Evolutionary conservation across 129 eudicot genomes (phyloP).

Genomic region (Mikania micrantha): DNA sequence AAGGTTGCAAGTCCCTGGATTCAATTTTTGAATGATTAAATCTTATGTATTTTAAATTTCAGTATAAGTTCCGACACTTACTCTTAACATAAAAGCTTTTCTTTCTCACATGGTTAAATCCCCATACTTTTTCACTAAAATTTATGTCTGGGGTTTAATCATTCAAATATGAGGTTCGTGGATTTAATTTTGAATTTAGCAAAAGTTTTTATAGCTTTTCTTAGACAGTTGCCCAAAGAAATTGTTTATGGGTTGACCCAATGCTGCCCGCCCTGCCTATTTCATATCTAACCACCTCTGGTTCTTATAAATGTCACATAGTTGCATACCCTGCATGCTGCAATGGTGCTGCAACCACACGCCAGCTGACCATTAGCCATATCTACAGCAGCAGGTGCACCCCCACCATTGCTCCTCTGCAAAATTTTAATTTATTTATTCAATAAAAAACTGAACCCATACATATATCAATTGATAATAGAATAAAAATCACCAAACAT

Average conservation of each 20-base stretch:
- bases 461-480: background rate
- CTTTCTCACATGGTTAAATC: background rate
- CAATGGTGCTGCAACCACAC: slow-evolving; percentile 65
- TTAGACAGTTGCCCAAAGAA: background rate
- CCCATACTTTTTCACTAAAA: background rate
- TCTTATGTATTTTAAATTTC: background rate
- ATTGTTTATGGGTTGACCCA: background rate
- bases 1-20: background rate
- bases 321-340: slow-evolving; percentile 61
- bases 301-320: slow-evolving; percentile 14
- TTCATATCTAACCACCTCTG: background rate
- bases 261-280: background rate
- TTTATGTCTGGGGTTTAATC: background rate
- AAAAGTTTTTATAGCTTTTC: background rate
- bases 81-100: background rate
- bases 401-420: slow-evolving; percentile 94
- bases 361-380: slow-evolving; percentile 67
- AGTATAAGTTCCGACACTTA: background rate
- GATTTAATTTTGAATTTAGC: background rate
- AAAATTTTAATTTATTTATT: slow-evolving; percentile 12
- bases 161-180: background rate
- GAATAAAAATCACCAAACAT: background rate
- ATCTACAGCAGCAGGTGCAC: slow-evolving; percentile 91
- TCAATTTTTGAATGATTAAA: background rate
- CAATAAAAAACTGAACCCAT: background rate